Conservation (phyloP, 371 early-diverging fungal species). For the Mucor irregularis region DNA sequence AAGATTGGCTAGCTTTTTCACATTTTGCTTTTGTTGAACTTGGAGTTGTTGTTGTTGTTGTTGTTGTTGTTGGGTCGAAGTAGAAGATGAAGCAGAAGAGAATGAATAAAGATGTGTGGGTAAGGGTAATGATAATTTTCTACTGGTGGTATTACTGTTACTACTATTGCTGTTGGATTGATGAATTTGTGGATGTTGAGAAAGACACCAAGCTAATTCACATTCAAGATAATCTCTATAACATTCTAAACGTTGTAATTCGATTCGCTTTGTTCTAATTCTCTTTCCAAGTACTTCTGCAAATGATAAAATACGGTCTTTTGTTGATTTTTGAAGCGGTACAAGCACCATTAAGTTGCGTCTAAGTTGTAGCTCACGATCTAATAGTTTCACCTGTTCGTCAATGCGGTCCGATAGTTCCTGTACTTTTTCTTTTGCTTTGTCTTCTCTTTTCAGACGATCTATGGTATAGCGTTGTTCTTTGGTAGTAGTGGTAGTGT, state of each 20-base stretch:
- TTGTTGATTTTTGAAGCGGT: conserved; percentile 64
- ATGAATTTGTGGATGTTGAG: neutral
- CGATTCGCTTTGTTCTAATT: conserved; percentile 55
- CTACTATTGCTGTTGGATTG: too few relatives aligned
- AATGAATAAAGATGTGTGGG: conserved; percentile 18
- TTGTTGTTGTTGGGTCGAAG: neutral
- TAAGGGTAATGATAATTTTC: conserved; percentile 23
- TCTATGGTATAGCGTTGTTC: conserved; percentile 24
- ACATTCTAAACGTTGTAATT: conserved; percentile 65
- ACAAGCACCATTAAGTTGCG: conserved; percentile 67
- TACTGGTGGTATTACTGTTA: neutral
- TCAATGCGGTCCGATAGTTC: conserved; percentile 35
- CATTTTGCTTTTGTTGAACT: neutral
- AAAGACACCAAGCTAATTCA: conserved; percentile 49
- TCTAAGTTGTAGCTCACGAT: conserved; percentile 57
- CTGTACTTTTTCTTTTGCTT: conserved; percentile 22
- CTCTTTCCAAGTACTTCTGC: conserved; percentile 58
- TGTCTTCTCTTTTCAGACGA: conserved; percentile 23
- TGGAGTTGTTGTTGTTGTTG: neutral
- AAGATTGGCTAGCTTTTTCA: conserved; percentile 1
- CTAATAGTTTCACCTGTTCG: conserved; percentile 40
- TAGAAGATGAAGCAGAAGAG: neutral
- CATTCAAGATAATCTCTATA: conserved; percentile 72
- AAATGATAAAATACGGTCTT: conserved; percentile 56
- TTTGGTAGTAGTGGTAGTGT: conserved; percentile 13